Evolutionary conservation across 2,329 filamentous ascomycete species (phyloP).

Genomic region (Ophiocordyceps camponoti-saundersi): DNA sequence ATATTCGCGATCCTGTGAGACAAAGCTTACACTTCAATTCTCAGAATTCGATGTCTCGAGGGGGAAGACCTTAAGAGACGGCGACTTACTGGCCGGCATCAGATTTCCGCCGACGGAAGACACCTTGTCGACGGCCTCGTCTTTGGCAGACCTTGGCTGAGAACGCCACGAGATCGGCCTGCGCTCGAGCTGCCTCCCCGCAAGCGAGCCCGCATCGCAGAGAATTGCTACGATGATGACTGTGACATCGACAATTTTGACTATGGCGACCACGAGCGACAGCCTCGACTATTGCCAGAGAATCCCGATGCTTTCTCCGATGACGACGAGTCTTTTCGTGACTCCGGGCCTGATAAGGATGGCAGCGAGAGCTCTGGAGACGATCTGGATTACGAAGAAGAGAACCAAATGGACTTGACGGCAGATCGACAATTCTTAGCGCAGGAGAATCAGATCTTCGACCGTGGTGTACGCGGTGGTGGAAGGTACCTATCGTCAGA

Average conservation of each 20-base stretch:
- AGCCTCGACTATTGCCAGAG: conserved; percentile 15
- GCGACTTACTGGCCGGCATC: conserved; percentile 58
- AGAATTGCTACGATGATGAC: conserved; percentile 17
- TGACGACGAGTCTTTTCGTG: conserved; percentile 2
- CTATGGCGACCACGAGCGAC: conserved; percentile 16
- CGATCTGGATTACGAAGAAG: conserved; percentile 8
- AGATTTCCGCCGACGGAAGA: conserved; percentile 63
- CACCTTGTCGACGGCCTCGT: conserved; percentile 75
- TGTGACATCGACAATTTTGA: conserved; percentile 20
- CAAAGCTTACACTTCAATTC: too few relatives aligned
- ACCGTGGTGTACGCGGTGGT: conserved; percentile 7
- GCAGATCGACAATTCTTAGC: conserved; percentile 26
- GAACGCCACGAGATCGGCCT: conserved; percentile 42
- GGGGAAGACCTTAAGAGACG: conserved; percentile 58
- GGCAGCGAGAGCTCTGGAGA: conserved; percentile 20
- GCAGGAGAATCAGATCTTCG: conserved; percentile 18
- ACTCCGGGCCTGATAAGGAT: conserved; percentile 7
- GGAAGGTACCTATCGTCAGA: neutral
- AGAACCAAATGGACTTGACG: conserved; percentile 6
- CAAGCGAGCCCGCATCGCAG: conserved; percentile 43
- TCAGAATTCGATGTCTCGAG: conserved; percentile 61
- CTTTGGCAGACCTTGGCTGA: conserved; percentile 60
- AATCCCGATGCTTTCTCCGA: conserved; percentile 4
- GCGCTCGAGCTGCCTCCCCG: conserved; percentile 54
- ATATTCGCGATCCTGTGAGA: neutral